These are phyloP conservation scores for Maudiozyma humilis DNA, from an alignment of 1,139 yeast species.

Conservation along the genomic window DNA sequence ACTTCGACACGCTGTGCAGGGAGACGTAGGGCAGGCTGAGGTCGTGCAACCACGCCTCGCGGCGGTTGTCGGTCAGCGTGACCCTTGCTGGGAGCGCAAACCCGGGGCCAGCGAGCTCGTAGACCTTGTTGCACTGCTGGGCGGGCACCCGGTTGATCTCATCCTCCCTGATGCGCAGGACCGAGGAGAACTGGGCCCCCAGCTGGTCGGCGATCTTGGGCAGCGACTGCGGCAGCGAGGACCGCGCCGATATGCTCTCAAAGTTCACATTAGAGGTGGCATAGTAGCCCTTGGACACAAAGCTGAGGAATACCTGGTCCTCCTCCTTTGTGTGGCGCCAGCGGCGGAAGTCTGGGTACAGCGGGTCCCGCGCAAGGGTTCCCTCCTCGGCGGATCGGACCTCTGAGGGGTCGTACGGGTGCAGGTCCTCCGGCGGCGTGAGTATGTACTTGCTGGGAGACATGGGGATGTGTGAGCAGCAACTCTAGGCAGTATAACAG, in stretches of 20 bases:
- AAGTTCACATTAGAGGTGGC: slow-evolving; percentile 49
- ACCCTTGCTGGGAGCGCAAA: slow-evolving; percentile 43
- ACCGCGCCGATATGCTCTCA: slow-evolving; percentile 51
- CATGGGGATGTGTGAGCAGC: slow-evolving; percentile 11
- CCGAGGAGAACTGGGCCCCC: slow-evolving; percentile 54
- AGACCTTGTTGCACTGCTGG: slow-evolving; percentile 8
- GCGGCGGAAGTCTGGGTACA: slow-evolving; percentile 69
- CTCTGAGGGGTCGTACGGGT: slow-evolving; percentile 17
- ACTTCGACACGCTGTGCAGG: slow-evolving; percentile 56
- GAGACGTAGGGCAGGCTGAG: slow-evolving; percentile 63
- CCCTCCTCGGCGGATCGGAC: slow-evolving; percentile 1
- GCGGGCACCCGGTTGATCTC: slow-evolving; percentile 60
- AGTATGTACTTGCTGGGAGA: slow-evolving; percentile 28
- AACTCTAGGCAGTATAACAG: background rate
- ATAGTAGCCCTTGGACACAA: slow-evolving; percentile 51
- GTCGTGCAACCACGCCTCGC: slow-evolving; percentile 78
- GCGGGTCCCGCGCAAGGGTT: too few relatives aligned
- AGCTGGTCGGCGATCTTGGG: slow-evolving; percentile 49
- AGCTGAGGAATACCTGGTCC: slow-evolving; percentile 41
- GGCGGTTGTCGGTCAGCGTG: slow-evolving; percentile 76
- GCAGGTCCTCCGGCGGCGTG: slow-evolving; percentile 30
- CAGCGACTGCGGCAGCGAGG: slow-evolving; percentile 38
- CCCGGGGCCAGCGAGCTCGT: slow-evolving; percentile 26
- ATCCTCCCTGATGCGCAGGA: slow-evolving; percentile 57
- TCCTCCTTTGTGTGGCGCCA: slow-evolving; percentile 63